Conservation (phyloP, 345 rosid species). For the Melaleuca quinquenervia region DNA sequence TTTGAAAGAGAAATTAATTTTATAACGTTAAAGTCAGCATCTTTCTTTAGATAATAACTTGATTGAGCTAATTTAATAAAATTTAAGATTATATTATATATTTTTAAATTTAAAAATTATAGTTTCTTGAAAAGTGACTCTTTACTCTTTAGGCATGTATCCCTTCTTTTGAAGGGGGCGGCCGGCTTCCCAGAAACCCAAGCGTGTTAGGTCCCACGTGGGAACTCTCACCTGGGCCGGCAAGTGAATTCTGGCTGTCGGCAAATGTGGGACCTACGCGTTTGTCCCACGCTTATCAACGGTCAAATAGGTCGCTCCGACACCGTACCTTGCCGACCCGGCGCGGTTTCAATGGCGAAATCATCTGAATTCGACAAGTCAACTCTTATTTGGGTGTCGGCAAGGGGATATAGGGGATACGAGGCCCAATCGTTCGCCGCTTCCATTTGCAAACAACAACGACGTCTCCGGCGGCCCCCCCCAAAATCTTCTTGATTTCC, state of each 20-base stretch:
- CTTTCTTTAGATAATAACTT: no score
- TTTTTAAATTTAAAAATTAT: no score
- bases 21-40: no score
- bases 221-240: not conserved
- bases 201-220: not conserved
- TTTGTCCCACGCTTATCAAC: not conserved
- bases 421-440: not conserved
- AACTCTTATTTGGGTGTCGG: not conserved
- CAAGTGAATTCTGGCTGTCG: not conserved
- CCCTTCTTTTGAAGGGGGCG: not conserved
- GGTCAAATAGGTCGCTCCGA: not conserved
- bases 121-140: no score
- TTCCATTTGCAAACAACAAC: not conserved
- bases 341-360: not conserved
- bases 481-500: not conserved
- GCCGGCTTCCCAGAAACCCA: not conserved
- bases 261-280: not conserved
- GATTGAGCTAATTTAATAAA: no score
- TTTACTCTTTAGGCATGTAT: no score
- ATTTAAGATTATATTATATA: no score
- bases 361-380: not conserved
- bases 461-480: not conserved
- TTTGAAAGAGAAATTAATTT: no score
- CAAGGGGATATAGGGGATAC: not conserved
- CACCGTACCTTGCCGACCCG: not conserved